Conservation (phyloP, 371 early-diverging fungal species). For the Gilbertella persicaria region DNA sequence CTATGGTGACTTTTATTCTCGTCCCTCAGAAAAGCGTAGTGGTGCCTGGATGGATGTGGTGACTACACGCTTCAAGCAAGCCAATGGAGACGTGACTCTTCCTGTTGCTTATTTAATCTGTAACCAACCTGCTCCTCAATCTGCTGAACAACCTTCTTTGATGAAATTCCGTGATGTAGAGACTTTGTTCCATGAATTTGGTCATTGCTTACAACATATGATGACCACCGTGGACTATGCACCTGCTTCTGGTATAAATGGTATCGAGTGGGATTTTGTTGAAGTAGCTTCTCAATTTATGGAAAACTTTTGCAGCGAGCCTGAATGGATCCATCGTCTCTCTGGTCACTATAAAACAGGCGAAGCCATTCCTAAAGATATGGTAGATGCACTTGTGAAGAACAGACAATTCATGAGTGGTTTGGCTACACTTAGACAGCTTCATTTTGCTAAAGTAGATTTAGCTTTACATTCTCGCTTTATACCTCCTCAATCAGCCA, state of each 20-base stretch:
- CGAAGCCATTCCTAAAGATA: conserved; percentile 62
- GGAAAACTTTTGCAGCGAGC: conserved; percentile 72
- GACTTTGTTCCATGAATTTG: conserved; percentile 73
- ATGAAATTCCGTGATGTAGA: conserved; percentile 70
- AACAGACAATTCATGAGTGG: conserved; percentile 60
- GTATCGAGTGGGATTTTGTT: conserved; percentile 68
- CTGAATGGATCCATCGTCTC: conserved; percentile 56
- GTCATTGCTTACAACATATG: conserved; percentile 72
- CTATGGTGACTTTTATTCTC: conserved; percentile 68
- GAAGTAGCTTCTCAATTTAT: conserved; percentile 73
- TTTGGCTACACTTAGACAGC: conserved; percentile 61
- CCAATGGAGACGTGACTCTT: conserved; percentile 43
- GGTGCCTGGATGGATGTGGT: conserved; percentile 82
- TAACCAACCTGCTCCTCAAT: conserved; percentile 62
- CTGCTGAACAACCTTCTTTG: conserved; percentile 51
- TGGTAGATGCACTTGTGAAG: conserved; percentile 57
- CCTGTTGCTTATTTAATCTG: conserved; percentile 72
- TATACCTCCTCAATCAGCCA: conserved; percentile 25
- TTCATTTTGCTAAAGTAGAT: conserved; percentile 65
- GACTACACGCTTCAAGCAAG: conserved; percentile 56
- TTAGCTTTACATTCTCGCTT: conserved; percentile 60
- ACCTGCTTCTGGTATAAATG: conserved; percentile 70
- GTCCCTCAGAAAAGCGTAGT: conserved; percentile 65
- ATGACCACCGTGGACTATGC: conserved; percentile 68
- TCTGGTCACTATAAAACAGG: conserved; percentile 62